A percentile compares a stretch with the other conserved stretches of the same genome.
Evolutionary conservation across 2,329 filamentous ascomycete species (phyloP).

Genomic region (Achaetomium macrosporum): DNA sequence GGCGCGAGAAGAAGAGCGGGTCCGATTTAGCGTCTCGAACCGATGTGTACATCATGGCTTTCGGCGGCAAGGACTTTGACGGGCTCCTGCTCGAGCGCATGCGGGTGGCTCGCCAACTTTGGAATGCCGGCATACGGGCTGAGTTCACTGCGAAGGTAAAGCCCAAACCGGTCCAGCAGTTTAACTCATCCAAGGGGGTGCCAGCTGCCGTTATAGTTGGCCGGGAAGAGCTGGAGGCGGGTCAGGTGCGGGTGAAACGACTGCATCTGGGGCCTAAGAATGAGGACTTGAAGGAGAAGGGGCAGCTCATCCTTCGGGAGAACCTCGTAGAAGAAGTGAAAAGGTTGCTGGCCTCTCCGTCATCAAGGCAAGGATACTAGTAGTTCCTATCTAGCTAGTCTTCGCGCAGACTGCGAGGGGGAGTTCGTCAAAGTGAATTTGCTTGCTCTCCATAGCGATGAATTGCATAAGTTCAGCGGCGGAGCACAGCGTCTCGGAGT

Average conservation of each 20-base stretch:
- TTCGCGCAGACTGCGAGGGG: too few species aligned
- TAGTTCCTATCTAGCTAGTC: too few species aligned
- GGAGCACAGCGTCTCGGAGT: too few species aligned
- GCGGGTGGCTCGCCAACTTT: slow-evolving; percentile 41
- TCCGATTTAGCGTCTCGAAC: slow-evolving; percentile 56
- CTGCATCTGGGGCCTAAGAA: slow-evolving; percentile 67
- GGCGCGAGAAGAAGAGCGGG: slow-evolving; percentile 42
- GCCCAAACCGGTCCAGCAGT: slow-evolving; percentile 80
- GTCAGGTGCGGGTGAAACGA: slow-evolving; percentile 82
- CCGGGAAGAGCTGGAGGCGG: slow-evolving; percentile 73
- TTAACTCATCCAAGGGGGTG: slow-evolving; percentile 79
- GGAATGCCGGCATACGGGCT: slow-evolving; percentile 84
- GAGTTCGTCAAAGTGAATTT: too few species aligned
- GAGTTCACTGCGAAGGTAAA: slow-evolving; percentile 87
- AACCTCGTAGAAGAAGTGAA: background rate
- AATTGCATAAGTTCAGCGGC: too few species aligned
- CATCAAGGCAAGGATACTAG: too few species aligned
- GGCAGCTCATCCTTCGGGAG: slow-evolving; percentile 8
- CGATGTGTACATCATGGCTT: slow-evolving; percentile 91
- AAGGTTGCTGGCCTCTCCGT: background rate
- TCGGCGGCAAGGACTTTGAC: slow-evolving; percentile 72
- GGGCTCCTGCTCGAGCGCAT: slow-evolving; percentile 5
- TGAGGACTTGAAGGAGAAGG: background rate
- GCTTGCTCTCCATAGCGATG: too few species aligned
- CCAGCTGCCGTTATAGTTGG: slow-evolving; percentile 85